Base-by-base conservation (phyloP, 1,284 basidiomycete species). In the Pseudozyma hubeiensis region DNA sequence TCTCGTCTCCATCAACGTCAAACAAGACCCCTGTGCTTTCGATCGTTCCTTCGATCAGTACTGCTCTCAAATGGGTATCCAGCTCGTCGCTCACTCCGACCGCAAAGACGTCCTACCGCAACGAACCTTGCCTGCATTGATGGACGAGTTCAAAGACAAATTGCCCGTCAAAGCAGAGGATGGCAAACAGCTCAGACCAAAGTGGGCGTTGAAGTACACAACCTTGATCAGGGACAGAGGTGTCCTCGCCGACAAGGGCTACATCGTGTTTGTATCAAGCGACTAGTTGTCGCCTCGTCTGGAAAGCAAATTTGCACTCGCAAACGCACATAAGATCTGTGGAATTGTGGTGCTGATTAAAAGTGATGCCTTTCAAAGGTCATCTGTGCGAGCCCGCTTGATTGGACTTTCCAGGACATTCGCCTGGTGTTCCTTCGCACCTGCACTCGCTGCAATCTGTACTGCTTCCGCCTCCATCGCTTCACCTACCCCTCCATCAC, bases 191-290 rank as follows among this genome's bases (percentile, higher is more conserved):
- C 41, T 66, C 17, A 66, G 44, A 47, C 66, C 79, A 1, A 69
- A 67, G 19, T 81, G 79, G 79, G 76, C 69, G 1, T 48, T 81
- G 49, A 78, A 81, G 59, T 80, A 80, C 50, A 76, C 78, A 1
- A 75, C 77, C 4, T 35, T 81, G 19, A 81, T 81, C 43, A 67
- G 77, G 16, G 77, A 79, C 35, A 54, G 79, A 16, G 79, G 79
- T 4, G 71, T 81, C 6, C 43, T 81, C 16, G 79, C 78, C 6
- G 79, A 81, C 40, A 78, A 78, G 49, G 77, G 79, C 0, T 72
- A 72, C 43, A 61, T 72, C 29, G 69, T 72, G 6, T 67, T 35
- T 41, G 60, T 67, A 7, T 17, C 46, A 5, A 54, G 63, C 31
- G 63, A 55, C 5, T 65, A 53, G 30, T 7, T 10, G 13, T 16